Evolutionary conservation across 1,284 basidiomycete species (phyloP).

Genomic region (Cutaneotrichosporon cyanovorans): DNA sequence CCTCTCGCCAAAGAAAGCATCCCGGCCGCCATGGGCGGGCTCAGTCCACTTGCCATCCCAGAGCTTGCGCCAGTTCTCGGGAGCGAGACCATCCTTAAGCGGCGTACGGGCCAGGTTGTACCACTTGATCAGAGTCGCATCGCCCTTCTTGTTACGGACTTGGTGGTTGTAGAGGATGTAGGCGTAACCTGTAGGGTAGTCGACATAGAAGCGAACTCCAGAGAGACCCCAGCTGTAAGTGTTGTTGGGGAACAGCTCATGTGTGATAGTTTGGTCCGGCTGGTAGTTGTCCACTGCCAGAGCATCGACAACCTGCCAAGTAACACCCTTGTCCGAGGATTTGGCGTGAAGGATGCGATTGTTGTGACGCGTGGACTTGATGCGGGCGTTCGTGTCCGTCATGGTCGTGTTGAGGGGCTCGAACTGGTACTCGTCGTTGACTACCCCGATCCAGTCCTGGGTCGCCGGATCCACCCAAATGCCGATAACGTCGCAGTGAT

Average conservation of each 20-base stretch:
- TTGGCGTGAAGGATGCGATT: conserved; percentile 1
- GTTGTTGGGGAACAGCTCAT: conserved; percentile 2
- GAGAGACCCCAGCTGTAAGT: conserved; percentile 3
- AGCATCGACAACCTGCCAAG: conserved; percentile 1
- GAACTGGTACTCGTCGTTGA: conserved; percentile 10
- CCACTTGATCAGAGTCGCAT: neutral
- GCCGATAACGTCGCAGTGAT: conserved; percentile 7
- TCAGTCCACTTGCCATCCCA: conserved; percentile 1
- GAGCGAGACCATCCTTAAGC: neutral
- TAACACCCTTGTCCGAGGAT: neutral
- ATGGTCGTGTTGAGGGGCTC: neutral
- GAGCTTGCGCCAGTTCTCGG: neutral
- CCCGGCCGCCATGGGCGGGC: neutral
- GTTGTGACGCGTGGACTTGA: conserved; percentile 1
- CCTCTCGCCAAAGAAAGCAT: neutral
- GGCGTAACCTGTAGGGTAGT: neutral
- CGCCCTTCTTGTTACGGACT: conserved; percentile 3
- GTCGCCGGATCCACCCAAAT: conserved; percentile 2
- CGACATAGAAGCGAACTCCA: conserved; percentile 1
- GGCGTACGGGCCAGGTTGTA: neutral
- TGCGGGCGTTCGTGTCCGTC: neutral
- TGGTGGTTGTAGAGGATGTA: conserved; percentile 5
- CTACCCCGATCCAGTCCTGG: neutral
- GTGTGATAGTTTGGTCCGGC: conserved; percentile 1
- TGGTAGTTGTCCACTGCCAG: conserved; percentile 1